Evolutionary conservation across 2,329 filamentous ascomycete species (phyloP).

Genomic region (Aspergillus costaricaensis): DNA sequence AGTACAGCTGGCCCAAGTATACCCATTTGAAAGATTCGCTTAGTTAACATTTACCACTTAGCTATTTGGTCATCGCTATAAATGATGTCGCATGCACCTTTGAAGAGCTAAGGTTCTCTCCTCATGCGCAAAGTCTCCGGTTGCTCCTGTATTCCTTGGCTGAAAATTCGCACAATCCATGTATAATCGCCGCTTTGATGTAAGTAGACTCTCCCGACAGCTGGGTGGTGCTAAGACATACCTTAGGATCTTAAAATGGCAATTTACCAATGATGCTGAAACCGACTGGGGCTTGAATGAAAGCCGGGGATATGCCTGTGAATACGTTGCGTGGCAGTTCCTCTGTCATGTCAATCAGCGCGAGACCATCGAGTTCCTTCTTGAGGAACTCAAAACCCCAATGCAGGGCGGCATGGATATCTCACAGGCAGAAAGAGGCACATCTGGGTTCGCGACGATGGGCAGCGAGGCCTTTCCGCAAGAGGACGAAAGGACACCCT

Average conservation of each 20-base stretch:
- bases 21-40: neutral
- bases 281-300: conserved; percentile 60
- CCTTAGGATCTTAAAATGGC: conserved; percentile 57
- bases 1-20: conserved; percentile 27
- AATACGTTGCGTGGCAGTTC: conserved; percentile 65
- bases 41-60: conserved; percentile 16
- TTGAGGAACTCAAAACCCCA: conserved; percentile 51
- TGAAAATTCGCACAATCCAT: conserved; percentile 47
- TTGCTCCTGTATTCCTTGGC: conserved; percentile 42
- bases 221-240: neutral
- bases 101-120: conserved; percentile 46
- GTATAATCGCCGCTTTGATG: conserved; percentile 54
- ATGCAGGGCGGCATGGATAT: conserved; percentile 21
- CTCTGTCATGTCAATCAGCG: conserved; percentile 57
- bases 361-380: conserved; percentile 59
- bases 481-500: conserved; percentile 32
- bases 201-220: conserved; percentile 33
- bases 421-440: conserved; percentile 25
- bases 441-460: conserved; percentile 17
- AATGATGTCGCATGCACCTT: conserved; percentile 46
- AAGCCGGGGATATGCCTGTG: conserved; percentile 59
- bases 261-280: conserved; percentile 54
- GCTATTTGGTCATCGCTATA: conserved; percentile 44
- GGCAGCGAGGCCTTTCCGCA: conserved; percentile 7
- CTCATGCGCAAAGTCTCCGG: conserved; percentile 40